These are phyloP conservation scores for Thraustochytrium striatum DNA, from an alignment of 352 stramenopile genomes.

Conservation along the genomic window DNA sequence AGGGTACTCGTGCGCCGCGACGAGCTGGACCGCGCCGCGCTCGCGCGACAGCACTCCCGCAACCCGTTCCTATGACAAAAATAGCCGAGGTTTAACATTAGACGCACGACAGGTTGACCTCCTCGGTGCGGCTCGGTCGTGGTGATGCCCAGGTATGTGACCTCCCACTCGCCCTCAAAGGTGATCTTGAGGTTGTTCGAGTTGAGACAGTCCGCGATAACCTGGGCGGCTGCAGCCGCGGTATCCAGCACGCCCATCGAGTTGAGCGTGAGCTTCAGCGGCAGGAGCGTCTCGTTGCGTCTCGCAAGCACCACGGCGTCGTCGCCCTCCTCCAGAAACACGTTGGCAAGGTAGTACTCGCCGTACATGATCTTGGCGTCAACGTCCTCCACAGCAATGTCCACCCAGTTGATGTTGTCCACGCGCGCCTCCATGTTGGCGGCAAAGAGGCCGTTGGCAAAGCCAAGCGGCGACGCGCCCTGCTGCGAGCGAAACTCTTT, in stretches of 20 bases:
- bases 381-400: not conserved
- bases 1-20: too few species aligned
- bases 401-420: not conserved
- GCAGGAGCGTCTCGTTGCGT: not conserved
- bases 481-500: not conserved
- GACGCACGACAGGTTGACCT: too few species aligned
- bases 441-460: not conserved
- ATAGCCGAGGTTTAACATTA: too few species aligned
- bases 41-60: too few species aligned
- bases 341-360: not conserved
- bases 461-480: not conserved
- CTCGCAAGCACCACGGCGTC: not conserved
- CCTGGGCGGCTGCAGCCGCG: too few species aligned
- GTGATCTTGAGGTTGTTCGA: not conserved
- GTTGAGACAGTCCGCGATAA: not conserved
- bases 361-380: not conserved
- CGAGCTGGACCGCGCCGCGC: too few species aligned
- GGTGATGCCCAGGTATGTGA: not conserved
- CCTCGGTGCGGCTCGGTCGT: not conserved
- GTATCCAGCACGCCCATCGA: not conserved
- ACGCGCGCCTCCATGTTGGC: not conserved
- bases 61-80: too few species aligned
- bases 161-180: not conserved
- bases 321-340: not conserved
- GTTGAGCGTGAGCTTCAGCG: not conserved